phyloP scores from a whole-genome alignment of 768 basidiomycete species.

The Xerocomus brunneocitrinus region DNA sequence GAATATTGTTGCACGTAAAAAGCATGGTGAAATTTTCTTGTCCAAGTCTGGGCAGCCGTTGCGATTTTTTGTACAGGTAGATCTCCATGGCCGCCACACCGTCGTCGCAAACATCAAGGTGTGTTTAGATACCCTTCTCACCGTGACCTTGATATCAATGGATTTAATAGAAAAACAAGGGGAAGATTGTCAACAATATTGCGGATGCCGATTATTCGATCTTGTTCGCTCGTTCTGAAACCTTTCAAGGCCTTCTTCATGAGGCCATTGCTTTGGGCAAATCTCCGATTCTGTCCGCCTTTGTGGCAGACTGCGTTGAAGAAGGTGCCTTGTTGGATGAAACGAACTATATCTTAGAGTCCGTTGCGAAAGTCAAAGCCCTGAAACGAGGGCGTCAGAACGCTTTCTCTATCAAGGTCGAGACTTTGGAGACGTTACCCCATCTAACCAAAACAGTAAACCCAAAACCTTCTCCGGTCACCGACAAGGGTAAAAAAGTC shows the following conservation, averaged over 20 bases:
- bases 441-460: slow-evolving; percentile 3
- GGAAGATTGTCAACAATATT: slow-evolving; percentile 51
- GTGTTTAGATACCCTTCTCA: slow-evolving; percentile 8
- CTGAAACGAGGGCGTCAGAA: slow-evolving; percentile 24
- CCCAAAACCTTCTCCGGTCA: slow-evolving; percentile 3
- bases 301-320: slow-evolving; percentile 50
- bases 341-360: slow-evolving; percentile 41
- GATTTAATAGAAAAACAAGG: slow-evolving; percentile 56
- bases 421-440: slow-evolving; percentile 4
- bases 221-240: slow-evolving; percentile 47
- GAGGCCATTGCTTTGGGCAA: slow-evolving; percentile 34
- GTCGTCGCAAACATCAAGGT: slow-evolving; percentile 62
- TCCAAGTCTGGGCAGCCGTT: slow-evolving; percentile 39
- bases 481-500: not conserved
- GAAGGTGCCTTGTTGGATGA: slow-evolving; percentile 42
- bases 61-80: slow-evolving; percentile 66
- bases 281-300: slow-evolving; percentile 48
- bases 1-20: slow-evolving; percentile 15
- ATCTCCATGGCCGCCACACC: slow-evolving; percentile 48
- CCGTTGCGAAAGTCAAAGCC: slow-evolving; percentile 17
- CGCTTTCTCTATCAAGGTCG: slow-evolving; percentile 11
- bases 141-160: not conserved
- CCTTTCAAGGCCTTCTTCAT: slow-evolving; percentile 45
- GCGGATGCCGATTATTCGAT: slow-evolving; percentile 58
- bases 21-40: slow-evolving; percentile 39